These are phyloP conservation scores for Kodamaea sp. DNA, from an alignment of 1,139 yeast genomes.

Conservation along the genomic window DNA sequence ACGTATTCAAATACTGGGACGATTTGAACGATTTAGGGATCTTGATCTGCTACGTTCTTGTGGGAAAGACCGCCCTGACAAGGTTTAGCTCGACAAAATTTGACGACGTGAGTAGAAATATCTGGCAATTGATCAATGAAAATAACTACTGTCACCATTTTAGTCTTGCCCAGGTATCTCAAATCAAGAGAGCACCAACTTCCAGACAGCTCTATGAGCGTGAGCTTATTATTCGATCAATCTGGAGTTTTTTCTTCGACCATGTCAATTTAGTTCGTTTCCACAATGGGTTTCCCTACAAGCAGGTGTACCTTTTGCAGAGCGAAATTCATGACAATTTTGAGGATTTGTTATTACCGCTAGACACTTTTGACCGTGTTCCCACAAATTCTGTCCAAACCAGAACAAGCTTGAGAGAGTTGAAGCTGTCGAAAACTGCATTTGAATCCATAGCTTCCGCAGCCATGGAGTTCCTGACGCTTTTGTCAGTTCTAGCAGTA, in stretches of 20 bases:
- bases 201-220: conserved; percentile 35
- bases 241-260: conserved; percentile 46
- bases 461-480: not conserved
- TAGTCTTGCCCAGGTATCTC: conserved; percentile 6
- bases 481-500: not conserved
- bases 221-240: conserved; percentile 36
- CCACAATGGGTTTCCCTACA: conserved; percentile 42
- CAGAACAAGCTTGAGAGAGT: not conserved
- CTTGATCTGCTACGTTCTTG: conserved; percentile 22
- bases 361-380: conserved; percentile 8
- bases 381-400: not conserved
- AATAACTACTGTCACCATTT: conserved; percentile 25
- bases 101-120: conserved; percentile 14
- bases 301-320: not conserved
- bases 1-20: conserved; percentile 38
- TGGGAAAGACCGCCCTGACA: conserved; percentile 18
- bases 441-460: not conserved
- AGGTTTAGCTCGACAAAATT: conserved; percentile 13
- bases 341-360: conserved; percentile 8
- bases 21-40: conserved; percentile 29
- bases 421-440: not conserved
- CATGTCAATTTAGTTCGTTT: conserved; percentile 31
- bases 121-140: conserved; percentile 26
- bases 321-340: conserved; percentile 1
- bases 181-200: conserved; percentile 4